phyloP scores from a whole-genome alignment of 805 yeast species.

The Kluyveromyces aestuarii region DNA sequence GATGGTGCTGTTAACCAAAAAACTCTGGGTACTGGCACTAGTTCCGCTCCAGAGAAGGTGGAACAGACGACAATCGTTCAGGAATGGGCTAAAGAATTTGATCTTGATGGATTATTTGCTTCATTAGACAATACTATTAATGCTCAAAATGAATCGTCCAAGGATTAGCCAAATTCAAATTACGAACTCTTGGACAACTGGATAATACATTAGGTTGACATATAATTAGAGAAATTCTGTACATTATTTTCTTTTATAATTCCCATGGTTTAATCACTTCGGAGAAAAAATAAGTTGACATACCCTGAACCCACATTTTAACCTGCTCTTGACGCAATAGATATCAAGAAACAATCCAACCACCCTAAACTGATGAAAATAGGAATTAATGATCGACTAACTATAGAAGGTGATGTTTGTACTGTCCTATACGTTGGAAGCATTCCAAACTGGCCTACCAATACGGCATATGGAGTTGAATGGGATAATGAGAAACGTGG shows the following conservation, averaged over 20 bases:
- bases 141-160: slow-evolving; percentile 5
- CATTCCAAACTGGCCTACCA: slow-evolving; percentile 53
- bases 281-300: background rate
- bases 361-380: slow-evolving; percentile 5
- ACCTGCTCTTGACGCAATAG: background rate
- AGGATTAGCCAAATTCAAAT: background rate
- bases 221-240: background rate
- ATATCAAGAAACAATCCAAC: background rate
- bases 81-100: slow-evolving; percentile 91
- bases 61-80: slow-evolving; percentile 72
- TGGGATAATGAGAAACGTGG: slow-evolving; percentile 75
- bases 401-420: slow-evolving; percentile 39
- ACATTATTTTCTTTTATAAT: background rate
- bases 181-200: background rate
- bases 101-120: slow-evolving; percentile 70
- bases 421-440: slow-evolving; percentile 57
- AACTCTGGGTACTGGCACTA: slow-evolving; percentile 25
- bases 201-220: background rate
- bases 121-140: slow-evolving; percentile 30
- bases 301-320: background rate
- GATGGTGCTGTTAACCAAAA: slow-evolving; percentile 23
- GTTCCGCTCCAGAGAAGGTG: slow-evolving; percentile 37
- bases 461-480: slow-evolving; percentile 63
- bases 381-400: slow-evolving; percentile 26
- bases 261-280: background rate